Percentiles rank a stretch among this genome's conserved stretches.
phyloP scores from a whole-genome alignment of 2,329 filamentous ascomycete species.

The Arthrobotrys megalospora region DNA sequence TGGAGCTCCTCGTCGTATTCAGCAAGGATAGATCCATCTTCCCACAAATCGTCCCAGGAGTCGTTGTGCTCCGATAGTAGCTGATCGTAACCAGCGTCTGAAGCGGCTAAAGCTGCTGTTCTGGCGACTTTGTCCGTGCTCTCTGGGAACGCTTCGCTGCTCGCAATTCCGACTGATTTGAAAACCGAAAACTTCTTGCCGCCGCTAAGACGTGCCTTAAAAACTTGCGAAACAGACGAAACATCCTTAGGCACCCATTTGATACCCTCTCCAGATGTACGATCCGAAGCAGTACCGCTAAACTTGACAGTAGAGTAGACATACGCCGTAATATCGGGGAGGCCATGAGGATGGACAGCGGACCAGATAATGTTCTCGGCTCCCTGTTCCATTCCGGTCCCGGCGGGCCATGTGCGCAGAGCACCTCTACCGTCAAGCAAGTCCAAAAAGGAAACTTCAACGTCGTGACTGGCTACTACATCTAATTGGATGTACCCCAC shows the following conservation, averaged over 20 bases:
- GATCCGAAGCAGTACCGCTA: constrained; percentile 65
- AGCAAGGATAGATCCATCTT: constrained; percentile 74
- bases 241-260: constrained; percentile 72
- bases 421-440: constrained; percentile 78
- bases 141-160: constrained; percentile 76
- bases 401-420: constrained; percentile 75
- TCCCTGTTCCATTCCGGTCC: constrained; percentile 72
- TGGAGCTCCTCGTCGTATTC: constrained; percentile 69
- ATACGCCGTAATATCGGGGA: constrained; percentile 76
- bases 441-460: constrained; percentile 75
- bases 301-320: constrained; percentile 71
- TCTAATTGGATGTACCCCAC: constrained; percentile 74
- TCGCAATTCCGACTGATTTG: constrained; percentile 79
- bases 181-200: constrained; percentile 73
- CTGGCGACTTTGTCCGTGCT: constrained; percentile 69
- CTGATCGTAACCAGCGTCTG: constrained; percentile 72
- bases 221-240: constrained; percentile 77
- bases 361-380: constrained; percentile 74
- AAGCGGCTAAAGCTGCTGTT: constrained; percentile 71
- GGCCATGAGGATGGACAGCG: constrained; percentile 75
- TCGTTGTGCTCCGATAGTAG: constrained; percentile 73
- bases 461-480: constrained; percentile 71
- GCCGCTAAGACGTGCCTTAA: constrained; percentile 71
- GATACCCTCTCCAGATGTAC: constrained; percentile 36
- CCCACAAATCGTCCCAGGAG: constrained; percentile 76